Percentiles rank a stretch among this genome's conserved stretches.
These are phyloP conservation scores for Fusarium tjaetaba DNA, from an alignment of 2,329 filamentous ascomycete genomes.

Conservation along the genomic window DNA sequence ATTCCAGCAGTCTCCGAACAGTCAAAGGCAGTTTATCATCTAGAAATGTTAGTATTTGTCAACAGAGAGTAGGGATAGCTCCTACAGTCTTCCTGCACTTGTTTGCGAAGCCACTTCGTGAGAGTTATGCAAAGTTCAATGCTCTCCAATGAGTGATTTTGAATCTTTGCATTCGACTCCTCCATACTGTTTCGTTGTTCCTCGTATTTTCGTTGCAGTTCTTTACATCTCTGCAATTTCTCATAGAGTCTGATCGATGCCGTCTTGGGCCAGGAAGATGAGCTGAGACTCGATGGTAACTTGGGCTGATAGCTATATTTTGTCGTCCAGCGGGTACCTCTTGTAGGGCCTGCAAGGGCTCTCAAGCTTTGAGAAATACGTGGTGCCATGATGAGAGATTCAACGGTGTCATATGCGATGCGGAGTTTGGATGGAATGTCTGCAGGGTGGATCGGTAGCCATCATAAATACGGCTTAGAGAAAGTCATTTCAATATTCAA, in stretches of 20 bases:
- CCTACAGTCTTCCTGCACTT: not conserved
- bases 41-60: rapidly evolving
- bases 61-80: not conserved
- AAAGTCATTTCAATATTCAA: not conserved
- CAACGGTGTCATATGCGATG: not conserved
- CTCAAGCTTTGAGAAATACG: not conserved
- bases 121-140: not conserved
- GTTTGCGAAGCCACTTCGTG: not conserved
- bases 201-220: not conserved
- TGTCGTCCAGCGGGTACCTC: rapidly evolving
- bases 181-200: rapidly evolving
- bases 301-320: not conserved
- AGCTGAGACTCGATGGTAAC: rapidly evolving
- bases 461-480: not conserved
- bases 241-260: not conserved
- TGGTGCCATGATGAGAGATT: not conserved
- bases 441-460: rapidly evolving
- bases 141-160: not conserved
- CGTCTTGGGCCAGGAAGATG: not conserved
- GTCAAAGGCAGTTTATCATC: rapidly evolving
- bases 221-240: not conserved
- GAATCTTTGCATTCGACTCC: rapidly evolving
- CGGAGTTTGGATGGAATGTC: not conserved
- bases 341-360: rapidly evolving
- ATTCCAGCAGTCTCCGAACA: not conserved